These are phyloP conservation scores for Lactarius hengduanensis DNA, from an alignment of 768 basidiomycete genomes.

Conservation along the genomic window DNA sequence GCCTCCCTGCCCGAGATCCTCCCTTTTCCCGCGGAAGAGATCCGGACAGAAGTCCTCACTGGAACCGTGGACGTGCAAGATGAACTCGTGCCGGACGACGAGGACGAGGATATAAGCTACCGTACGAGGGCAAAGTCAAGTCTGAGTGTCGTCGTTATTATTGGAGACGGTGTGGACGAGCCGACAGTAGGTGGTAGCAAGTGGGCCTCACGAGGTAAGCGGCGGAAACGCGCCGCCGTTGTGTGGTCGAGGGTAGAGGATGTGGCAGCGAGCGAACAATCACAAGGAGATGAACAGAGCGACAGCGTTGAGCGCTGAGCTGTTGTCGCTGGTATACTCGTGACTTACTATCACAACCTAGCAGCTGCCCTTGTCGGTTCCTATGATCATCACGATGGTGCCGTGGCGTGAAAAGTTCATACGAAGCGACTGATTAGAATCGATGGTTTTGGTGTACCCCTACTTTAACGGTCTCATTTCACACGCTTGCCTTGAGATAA, in stretches of 20 bases:
- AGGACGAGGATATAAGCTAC: slow-evolving; percentile 63
- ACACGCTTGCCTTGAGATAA: not conserved
- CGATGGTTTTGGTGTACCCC: not conserved
- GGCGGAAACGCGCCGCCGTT: slow-evolving; percentile 13
- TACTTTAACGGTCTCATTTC: not conserved
- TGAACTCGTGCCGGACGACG: slow-evolving; percentile 73
- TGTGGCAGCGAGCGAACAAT: not conserved
- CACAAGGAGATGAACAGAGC: not conserved
- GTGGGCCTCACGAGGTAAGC: slow-evolving; percentile 27
- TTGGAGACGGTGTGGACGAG: slow-evolving; percentile 61
- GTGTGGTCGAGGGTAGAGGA: not conserved
- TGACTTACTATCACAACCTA: not conserved
- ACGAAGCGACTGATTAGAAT: not conserved
- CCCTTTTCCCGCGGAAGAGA: slow-evolving; percentile 62
- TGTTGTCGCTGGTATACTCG: not conserved
- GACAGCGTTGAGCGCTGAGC: slow-evolving; percentile 5
- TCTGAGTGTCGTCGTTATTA: slow-evolving; percentile 54
- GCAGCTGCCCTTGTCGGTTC: not conserved
- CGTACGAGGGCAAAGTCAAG: slow-evolving; percentile 71
- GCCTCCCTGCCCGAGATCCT: slow-evolving; percentile 71
- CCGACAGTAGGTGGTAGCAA: slow-evolving; percentile 27
- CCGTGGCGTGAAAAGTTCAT: not conserved
- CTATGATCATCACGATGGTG: not conserved
- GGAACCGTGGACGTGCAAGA: slow-evolving; percentile 75
- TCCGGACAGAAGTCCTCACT: slow-evolving; percentile 60